Conservation (phyloP, 495 filamentous ascomycete species). For the Oidiodendron maius region DNA sequence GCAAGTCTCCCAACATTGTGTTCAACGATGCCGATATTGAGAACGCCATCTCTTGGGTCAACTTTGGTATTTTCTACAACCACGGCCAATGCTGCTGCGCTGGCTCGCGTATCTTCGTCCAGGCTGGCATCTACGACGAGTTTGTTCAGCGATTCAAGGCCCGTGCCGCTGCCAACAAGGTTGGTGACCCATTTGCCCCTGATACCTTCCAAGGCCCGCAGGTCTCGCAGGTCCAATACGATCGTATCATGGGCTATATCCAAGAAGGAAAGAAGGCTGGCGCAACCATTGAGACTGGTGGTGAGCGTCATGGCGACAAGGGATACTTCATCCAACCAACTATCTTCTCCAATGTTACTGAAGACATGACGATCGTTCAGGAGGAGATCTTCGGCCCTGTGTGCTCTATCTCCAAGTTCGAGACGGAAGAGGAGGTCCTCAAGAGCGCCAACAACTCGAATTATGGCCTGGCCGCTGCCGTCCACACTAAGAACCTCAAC, state of each 20-base stretch:
- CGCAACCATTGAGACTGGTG: slow-evolving; percentile 79
- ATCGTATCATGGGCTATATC: slow-evolving; percentile 98
- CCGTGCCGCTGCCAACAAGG: slow-evolving; percentile 72
- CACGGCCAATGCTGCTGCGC: slow-evolving; percentile 99
- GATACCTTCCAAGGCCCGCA: slow-evolving; percentile 97
- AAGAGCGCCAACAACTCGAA: slow-evolving; percentile 71
- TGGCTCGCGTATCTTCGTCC: slow-evolving; percentile 91
- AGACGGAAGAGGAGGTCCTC: slow-evolving; percentile 79
- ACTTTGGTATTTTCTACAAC: slow-evolving; percentile 99
- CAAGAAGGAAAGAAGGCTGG: slow-evolving; percentile 81
- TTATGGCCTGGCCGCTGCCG: slow-evolving; percentile 85
- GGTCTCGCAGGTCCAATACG: slow-evolving; percentile 90
- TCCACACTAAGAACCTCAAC: slow-evolving; percentile 92
- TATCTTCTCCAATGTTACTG: slow-evolving; percentile 84
- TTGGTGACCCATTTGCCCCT: slow-evolving; percentile 84
- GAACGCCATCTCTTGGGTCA: slow-evolving; percentile 94
- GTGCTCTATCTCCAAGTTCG: slow-evolving; percentile 90
- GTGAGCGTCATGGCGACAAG: slow-evolving; percentile 80
- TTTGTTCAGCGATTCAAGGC: slow-evolving; percentile 85
- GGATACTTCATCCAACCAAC: slow-evolving; percentile 98
- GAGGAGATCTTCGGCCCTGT: slow-evolving; percentile 99
- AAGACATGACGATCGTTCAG: slow-evolving; percentile 96
- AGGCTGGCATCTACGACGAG: slow-evolving; percentile 94
- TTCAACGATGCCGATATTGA: slow-evolving; percentile 96
- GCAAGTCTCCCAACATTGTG: slow-evolving; percentile 97